phyloP scores from a whole-genome alignment of 2,329 filamentous ascomycete genomes.

The Trichophaea hybrida region DNA sequence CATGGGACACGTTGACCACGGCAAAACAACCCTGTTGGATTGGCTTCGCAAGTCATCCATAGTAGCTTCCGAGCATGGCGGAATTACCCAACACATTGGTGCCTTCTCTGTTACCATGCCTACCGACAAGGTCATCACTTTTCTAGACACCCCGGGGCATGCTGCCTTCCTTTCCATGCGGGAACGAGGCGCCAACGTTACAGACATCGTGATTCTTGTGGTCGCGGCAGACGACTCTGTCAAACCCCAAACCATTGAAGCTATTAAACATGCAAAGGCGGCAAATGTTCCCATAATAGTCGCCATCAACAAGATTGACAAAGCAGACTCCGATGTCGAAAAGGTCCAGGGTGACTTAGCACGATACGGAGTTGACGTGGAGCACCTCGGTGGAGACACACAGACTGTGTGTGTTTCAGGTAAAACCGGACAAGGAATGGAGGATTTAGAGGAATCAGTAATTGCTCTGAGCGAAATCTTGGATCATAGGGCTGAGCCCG shows the following conservation, averaged over 20 bases:
- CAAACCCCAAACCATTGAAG: constrained; percentile 92
- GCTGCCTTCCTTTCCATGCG: constrained; percentile 93
- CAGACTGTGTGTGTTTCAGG: constrained; percentile 85
- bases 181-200: constrained; percentile 85
- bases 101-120: constrained; percentile 86
- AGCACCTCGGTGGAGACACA: constrained; percentile 88
- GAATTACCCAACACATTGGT: constrained; percentile 96
- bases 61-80: constrained; percentile 80
- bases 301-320: constrained; percentile 95
- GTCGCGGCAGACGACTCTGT: constrained; percentile 95
- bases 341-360: constrained; percentile 79
- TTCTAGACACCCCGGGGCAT: constrained; percentile 91
- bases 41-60: constrained; percentile 87
- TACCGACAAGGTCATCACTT: constrained; percentile 79
- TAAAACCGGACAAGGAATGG: constrained; percentile 85
- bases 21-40: constrained; percentile 91
- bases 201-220: constrained; percentile 89
- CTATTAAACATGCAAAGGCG: constrained; percentile 77
- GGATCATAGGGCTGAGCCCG: constrained; percentile 67
- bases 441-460: constrained; percentile 80
- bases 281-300: constrained; percentile 92
- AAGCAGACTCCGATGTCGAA: constrained; percentile 64
- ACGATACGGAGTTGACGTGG: constrained; percentile 71
- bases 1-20: constrained; percentile 98
- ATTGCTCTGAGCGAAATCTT: constrained; percentile 75